Evolutionary conservation across 2,329 filamentous ascomycete genomes (phyloP), one percentile per base, ranked within the genome.

Genomic region (Incumbomyces delicatus): DNA sequence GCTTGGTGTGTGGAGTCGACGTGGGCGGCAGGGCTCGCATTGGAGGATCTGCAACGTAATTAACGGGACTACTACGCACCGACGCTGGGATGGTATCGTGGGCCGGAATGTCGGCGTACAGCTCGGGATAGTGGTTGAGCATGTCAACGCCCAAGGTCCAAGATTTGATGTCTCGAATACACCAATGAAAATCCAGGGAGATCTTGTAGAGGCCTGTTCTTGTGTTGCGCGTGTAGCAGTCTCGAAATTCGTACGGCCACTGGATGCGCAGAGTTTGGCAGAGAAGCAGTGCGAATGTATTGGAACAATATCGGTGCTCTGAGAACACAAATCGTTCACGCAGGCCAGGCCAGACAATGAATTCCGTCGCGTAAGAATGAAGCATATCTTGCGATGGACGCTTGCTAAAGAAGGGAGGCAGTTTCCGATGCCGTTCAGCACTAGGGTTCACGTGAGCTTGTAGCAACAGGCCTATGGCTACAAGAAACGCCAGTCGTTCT

Each of bases 191-290:
- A 30, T 41, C 48, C 12, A 52, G 49, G 3, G 50, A 56, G 30
- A 57, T 44, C 35, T 51, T 53, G 41, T 56, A 57, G 16, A 52
- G 35, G 8, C 53, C 53, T 2, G 55, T 56, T 17, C 51, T 49
- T 17, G 50, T 47, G 37, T 54, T 51, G 3, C 49, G 52, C 3
- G 50, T 50, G 34, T 54, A 57, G 41, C 54, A 57, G 40, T 57
- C 54, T 2, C 53, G 50, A 29, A 57, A 57, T 33, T 55, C 53
- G 18, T 54, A 55, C 3, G 53, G 53, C 54, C 54, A 57, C 6
- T 47, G 47, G 5, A 57, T 29, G 10, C 48, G 50, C 7, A 57
- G 32, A 35, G 41, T 50, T 8, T 18, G 42, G 48, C 46, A 47
- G 40, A 55, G 55, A 4, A 51, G 17, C 14, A 44, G 27, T 53